These are phyloP conservation scores for Anethum foeniculum DNA, from an alignment of 140 eudicot species.

Conservation along the genomic window DNA sequence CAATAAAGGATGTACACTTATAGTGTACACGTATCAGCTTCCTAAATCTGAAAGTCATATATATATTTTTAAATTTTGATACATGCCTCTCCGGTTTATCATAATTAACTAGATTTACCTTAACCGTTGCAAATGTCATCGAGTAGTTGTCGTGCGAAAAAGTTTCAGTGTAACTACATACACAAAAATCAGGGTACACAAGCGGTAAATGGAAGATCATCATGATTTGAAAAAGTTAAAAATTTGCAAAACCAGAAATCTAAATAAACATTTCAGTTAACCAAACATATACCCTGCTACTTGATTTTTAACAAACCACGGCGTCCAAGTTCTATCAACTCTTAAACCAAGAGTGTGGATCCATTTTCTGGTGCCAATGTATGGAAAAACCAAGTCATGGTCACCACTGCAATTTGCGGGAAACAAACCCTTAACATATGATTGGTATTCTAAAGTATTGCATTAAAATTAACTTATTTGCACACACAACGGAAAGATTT, in stretches of 20 bases:
- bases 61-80: too few relatives aligned
- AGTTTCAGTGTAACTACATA: conserved; percentile 20
- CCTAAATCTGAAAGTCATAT: too few relatives aligned
- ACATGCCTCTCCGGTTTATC: too few relatives aligned
- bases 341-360: not conserved
- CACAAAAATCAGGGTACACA: too few relatives aligned
- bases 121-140: conserved; percentile 30
- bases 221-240: too few relatives aligned
- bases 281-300: not conserved
- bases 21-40: too few relatives aligned
- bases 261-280: not conserved
- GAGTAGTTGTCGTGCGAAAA: conserved; percentile 19
- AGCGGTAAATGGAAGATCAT: too few relatives aligned
- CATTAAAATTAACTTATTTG: too few relatives aligned
- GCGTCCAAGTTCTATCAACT: not conserved
- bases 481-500: not conserved
- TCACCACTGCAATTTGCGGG: not conserved
- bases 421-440: too few relatives aligned
- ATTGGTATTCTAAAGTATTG: not conserved
- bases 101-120: too few relatives aligned
- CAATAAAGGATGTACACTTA: too few relatives aligned
- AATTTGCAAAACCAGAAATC: too few relatives aligned
- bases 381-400: conserved; percentile 2
- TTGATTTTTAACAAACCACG: not conserved
- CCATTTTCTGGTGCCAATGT: conserved; percentile 9